Evolutionary conservation across 164 flowering plant species (phyloP).

Genomic region (Nymphaea thermarum): DNA sequence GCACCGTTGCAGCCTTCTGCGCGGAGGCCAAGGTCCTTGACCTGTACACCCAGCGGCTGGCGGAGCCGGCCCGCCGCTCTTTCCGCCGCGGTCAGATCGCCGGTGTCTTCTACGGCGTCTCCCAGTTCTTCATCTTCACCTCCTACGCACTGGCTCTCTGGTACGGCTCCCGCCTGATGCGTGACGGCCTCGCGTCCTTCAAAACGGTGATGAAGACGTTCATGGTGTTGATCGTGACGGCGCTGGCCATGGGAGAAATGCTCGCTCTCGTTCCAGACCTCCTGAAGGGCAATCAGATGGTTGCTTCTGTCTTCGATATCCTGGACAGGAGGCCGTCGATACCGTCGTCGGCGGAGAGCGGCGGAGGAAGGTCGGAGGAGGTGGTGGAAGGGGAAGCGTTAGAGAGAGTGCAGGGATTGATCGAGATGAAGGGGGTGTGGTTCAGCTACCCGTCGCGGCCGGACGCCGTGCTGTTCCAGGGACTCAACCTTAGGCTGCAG

Average conservation of each 20-base stretch:
- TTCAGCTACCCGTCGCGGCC: conserved; percentile 68
- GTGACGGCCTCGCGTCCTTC: conserved; percentile 32
- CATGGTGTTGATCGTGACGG: conserved; percentile 57
- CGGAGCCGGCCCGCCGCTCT: conserved; percentile 36
- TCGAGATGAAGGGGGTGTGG: conserved; percentile 45
- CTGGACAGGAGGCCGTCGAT: conserved; percentile 46
- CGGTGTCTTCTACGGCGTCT: conserved; percentile 55
- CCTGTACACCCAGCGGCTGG: conserved; percentile 35
- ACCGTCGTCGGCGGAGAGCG: conserved; percentile 25
- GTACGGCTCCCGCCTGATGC: conserved; percentile 58
- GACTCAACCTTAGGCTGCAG: conserved; percentile 28
- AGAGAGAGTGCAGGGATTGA: conserved; percentile 37
- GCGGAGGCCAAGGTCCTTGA: conserved; percentile 38
- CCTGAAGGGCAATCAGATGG: conserved; percentile 54
- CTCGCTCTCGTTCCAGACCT: conserved; percentile 62
- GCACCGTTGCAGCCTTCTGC: conserved; percentile 68
- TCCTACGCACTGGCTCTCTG: conserved; percentile 71
- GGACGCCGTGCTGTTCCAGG: conserved; percentile 34
- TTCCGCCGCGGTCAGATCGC: conserved; percentile 58
- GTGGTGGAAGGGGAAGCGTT: conserved; percentile 33
- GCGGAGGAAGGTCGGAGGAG: conserved; percentile 19
- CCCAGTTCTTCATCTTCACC: conserved; percentile 45
- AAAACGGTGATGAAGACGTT: conserved; percentile 57
- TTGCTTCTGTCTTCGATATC: conserved; percentile 47
- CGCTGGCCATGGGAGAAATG: conserved; percentile 61